These are phyloP conservation scores for Candida rishiriensis DNA, from an alignment of 805 yeast species.

Conservation along the genomic window DNA sequence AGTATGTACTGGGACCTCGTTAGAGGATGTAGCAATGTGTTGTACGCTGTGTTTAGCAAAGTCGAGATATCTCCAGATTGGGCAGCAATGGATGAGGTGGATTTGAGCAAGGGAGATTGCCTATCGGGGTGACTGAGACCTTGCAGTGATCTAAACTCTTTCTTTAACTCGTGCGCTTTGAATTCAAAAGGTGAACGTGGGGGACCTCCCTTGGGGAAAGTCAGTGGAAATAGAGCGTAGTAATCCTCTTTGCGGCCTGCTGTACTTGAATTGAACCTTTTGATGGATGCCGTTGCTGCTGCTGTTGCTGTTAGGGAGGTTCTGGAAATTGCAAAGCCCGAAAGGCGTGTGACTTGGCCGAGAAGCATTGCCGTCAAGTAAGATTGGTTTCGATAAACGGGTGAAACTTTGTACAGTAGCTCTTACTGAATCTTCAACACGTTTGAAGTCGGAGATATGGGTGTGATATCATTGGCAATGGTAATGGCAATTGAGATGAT, in stretches of 20 bases:
- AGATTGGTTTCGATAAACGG: no score
- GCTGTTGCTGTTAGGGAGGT: no score
- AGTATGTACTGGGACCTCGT: constrained; percentile 61
- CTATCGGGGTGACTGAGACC: constrained; percentile 79
- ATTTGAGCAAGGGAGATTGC: constrained; percentile 5
- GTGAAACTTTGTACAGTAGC: no score
- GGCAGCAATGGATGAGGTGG: constrained; percentile 13
- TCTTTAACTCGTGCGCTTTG: constrained; percentile 52
- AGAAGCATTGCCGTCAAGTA: no score
- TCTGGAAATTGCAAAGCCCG: no score
- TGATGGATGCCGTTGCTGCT: no score
- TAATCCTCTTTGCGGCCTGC: constrained; percentile 27
- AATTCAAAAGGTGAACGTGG: constrained; percentile 55
- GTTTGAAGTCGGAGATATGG: no score
- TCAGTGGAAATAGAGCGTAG: constrained; percentile 69
- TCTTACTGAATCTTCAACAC: no score
- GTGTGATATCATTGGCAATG: no score
- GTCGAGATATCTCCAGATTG: constrained; percentile 40
- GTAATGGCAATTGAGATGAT: no score
- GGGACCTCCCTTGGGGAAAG: constrained; percentile 65
- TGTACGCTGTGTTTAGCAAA: constrained; percentile 70
- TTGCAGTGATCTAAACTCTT: constrained; percentile 74
- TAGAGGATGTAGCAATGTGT: constrained; percentile 66
- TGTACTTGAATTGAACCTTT: background rate
- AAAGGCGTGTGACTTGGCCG: no score